Evolutionary conservation across 2,329 filamentous ascomycete species (phyloP).

Genomic region (Peltaster fructicola): DNA sequence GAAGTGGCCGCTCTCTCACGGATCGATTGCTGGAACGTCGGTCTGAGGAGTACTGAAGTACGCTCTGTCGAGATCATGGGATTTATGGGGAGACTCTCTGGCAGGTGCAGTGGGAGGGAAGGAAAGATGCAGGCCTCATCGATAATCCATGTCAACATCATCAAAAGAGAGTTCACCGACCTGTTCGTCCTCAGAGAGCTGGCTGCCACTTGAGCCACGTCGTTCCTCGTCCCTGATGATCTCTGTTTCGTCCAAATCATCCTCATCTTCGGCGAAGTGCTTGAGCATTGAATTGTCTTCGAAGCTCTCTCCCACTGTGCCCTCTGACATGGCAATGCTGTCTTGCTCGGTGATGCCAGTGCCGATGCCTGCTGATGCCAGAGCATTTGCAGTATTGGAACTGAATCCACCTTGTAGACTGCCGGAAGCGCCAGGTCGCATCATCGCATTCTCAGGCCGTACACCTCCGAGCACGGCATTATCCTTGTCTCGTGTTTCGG

Average conservation of each 20-base stretch:
- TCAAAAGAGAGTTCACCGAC: conserved; percentile 48
- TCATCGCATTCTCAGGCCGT: conserved; percentile 73
- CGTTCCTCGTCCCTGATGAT: conserved; percentile 22
- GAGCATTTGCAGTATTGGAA: conserved; percentile 29
- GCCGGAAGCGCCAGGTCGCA: conserved; percentile 30
- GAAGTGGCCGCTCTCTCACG: too few species aligned
- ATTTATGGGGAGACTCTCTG: too few species aligned
- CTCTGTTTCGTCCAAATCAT: conserved; percentile 87
- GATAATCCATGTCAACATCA: conserved; percentile 43
- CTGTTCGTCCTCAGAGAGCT: conserved; percentile 37
- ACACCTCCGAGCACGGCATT: conserved; percentile 97
- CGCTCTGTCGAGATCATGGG: too few species aligned
- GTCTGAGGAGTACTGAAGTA: too few species aligned
- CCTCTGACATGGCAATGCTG: conserved; percentile 17
- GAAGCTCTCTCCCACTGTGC: conserved; percentile 17
- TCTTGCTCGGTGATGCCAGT: conserved; percentile 26
- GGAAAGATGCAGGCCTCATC: conserved; percentile 29
- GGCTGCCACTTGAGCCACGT: conserved; percentile 25
- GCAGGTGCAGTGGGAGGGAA: too few species aligned
- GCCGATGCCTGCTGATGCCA: conserved; percentile 67
- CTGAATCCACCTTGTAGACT: conserved; percentile 35
- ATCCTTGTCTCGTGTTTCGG: conserved; percentile 85
- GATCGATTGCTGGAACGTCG: too few species aligned
- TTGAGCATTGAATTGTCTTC: conserved; percentile 35
- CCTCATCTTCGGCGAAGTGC: conserved; percentile 87